Conservation (phyloP, 768 basidiomycete species). For the Polyporus arcularius region DNA sequence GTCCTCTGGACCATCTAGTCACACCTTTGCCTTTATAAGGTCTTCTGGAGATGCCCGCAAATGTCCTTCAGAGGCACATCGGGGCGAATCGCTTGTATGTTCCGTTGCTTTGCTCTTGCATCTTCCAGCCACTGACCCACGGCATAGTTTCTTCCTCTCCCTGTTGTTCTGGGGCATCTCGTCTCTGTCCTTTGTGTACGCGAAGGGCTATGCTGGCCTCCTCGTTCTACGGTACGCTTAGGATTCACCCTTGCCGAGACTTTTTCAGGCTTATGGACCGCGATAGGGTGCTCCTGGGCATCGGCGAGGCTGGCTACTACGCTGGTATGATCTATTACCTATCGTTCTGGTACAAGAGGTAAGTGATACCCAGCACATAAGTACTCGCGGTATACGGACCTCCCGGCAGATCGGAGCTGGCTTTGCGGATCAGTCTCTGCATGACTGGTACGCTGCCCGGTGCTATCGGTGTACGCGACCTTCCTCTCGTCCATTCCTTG, state of each 20-base stretch:
- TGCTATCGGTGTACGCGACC: constrained; percentile 47
- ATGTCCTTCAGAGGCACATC: constrained; percentile 57
- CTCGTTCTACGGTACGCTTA: constrained; percentile 48
- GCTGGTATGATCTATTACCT: constrained; percentile 64
- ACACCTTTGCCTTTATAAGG: constrained; percentile 29
- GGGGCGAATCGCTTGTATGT: constrained; percentile 59
- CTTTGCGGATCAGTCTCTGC: constrained; percentile 45
- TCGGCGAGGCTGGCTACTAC: constrained; percentile 63
- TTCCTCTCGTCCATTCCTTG: too few relatives aligned
- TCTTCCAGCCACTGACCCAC: not conserved
- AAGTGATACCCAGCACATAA: not conserved
- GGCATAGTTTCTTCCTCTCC: constrained; percentile 58
- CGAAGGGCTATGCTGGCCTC: constrained; percentile 52
- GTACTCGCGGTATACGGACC: not conserved
- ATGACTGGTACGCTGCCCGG: constrained; percentile 62
- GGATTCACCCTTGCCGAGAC: too few relatives aligned
- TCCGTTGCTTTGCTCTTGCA: not conserved
- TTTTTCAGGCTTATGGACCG: too few relatives aligned
- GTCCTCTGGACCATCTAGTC: too few relatives aligned
- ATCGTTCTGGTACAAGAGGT: constrained; percentile 54
- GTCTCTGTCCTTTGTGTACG: constrained; percentile 55
- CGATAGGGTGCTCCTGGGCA: constrained; percentile 53
- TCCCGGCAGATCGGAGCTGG: constrained; percentile 40
- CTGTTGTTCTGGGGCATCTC: constrained; percentile 54
- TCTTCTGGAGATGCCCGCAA: constrained; percentile 59